phyloP scores from a whole-genome alignment of 169 alveolate genomes.

The Plasmodium reichenowi region DNA sequence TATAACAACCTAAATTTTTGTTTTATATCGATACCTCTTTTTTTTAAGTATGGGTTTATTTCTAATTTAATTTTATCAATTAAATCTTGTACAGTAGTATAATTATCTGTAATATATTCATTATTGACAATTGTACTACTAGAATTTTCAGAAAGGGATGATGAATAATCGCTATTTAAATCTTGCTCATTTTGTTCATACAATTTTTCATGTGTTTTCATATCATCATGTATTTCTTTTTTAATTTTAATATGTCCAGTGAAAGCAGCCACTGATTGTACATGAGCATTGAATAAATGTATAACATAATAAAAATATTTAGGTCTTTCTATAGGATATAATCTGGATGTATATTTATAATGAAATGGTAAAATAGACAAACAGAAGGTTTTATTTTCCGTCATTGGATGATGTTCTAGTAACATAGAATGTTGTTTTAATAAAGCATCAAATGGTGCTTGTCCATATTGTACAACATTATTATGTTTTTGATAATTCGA shows the following conservation, averaged over 20 bases:
- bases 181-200: background rate
- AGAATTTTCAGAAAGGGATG: slow-evolving; percentile 46
- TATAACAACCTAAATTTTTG: slow-evolving; percentile 57
- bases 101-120: slow-evolving; percentile 37
- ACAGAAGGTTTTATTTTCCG: slow-evolving; percentile 67
- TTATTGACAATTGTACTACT: slow-evolving; percentile 44
- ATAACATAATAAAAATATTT: slow-evolving; percentile 59
- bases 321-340: slow-evolving; percentile 45
- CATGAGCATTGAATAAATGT: slow-evolving; percentile 73
- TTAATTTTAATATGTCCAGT: slow-evolving; percentile 64
- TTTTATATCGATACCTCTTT: slow-evolving; percentile 67
- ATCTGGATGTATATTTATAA: slow-evolving; percentile 65
- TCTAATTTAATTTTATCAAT: slow-evolving; percentile 75
- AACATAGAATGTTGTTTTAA: slow-evolving; percentile 62
- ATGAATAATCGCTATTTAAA: slow-evolving; percentile 19
- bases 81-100: slow-evolving; percentile 74
- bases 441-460: slow-evolving; percentile 50
- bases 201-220: background rate
- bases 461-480: slow-evolving; percentile 11
- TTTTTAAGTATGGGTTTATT: slow-evolving; percentile 73
- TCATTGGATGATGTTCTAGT: slow-evolving; percentile 49
- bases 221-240: slow-evolving; percentile 7
- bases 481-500: slow-evolving; percentile 14
- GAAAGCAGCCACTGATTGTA: slow-evolving; percentile 71
- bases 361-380: slow-evolving; percentile 73